Evolutionary conservation across 2,329 filamentous ascomycete genomes (phyloP), one percentile per base, ranked within the genome.

Genomic region (Alternaria brassicae): DNA sequence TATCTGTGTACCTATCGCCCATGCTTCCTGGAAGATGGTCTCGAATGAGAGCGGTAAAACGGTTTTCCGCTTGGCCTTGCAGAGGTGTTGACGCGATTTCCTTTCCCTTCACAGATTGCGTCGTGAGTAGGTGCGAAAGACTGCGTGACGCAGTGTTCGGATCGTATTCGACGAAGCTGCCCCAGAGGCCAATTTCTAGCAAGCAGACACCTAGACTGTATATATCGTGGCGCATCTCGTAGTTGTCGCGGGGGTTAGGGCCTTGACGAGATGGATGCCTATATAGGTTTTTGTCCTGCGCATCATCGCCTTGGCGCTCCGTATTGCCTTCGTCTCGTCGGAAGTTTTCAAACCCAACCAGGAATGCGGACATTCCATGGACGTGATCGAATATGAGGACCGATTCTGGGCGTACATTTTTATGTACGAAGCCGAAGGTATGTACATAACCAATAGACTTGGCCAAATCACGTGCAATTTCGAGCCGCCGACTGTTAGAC

Each of bases 201-300:
- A 87, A 74, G 50, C 81, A 83, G 0, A 86, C 82, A 0, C 84
- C 84, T 0, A 86, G 76, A 53, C 83, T 84, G 68, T 86, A 86
- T 10, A 87, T 82, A 58, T 86, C 84, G 64, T 87, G 84, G 52
- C 84, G 80, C 80, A 86, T 85, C 2, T 62, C 71, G 60, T 84
- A 86, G 0, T 63, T 54, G 1, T 81, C 76, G 25, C 77, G 68
- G 0, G 77, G 73, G 2, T 63, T 60, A 0, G 74, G 21, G 0
- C 83, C 83, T 62, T 85, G 83, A 0, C 84, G 78, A 0, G 63
- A 58, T 0, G 83, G 82, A 61, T 86, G 84, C 1, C 81, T 78
- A 60, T 86, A 87, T 0, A 86, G 39, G 47, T 85, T 81, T n/a
- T 72, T 70, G 6, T 81, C 69, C 79, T 77, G 81, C 1, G 60